phyloP scores from a whole-genome alignment of 352 stramenopile genomes.

The Peronosclerospora sorghi region DNA sequence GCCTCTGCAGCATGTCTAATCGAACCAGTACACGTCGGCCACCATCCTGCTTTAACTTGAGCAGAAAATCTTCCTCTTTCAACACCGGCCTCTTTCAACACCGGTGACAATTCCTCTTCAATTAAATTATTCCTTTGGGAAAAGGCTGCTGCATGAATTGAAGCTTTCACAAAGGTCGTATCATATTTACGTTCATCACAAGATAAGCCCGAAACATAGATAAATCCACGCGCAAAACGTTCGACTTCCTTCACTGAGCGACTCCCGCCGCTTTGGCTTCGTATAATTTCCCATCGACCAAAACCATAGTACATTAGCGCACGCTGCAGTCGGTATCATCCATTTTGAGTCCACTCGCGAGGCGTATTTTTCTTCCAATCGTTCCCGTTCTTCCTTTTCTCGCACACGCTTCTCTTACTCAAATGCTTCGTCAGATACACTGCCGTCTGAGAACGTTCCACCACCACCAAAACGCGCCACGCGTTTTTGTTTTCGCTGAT shows the following conservation, averaged over 20 bases:
- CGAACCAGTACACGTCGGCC: constrained; percentile 72
- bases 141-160: constrained; percentile 49
- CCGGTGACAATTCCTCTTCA: constrained; percentile 58
- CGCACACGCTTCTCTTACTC: constrained; percentile 33
- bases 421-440: constrained; percentile 51
- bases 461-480: constrained; percentile 69
- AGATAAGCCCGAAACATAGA: constrained; percentile 75
- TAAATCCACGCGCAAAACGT: constrained; percentile 76
- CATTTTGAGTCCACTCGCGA: constrained; percentile 82
- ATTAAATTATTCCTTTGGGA: constrained; percentile 64
- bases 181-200: constrained; percentile 70
- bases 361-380: constrained; percentile 44
- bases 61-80: constrained; percentile 82
- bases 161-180: constrained; percentile 71
- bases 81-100: too few species aligned
- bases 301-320: constrained; percentile 84
- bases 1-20: constrained; percentile 76
- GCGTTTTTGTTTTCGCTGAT: constrained; percentile 79
- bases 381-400: constrained; percentile 44
- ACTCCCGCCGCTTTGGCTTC: constrained; percentile 79
- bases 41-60: constrained; percentile 77
- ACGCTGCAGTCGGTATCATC: constrained; percentile 69
- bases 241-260: constrained; percentile 76
- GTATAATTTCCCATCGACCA: constrained; percentile 81
- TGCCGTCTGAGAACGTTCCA: constrained; percentile 53